Conservation (phyloP, 129 eudicot genomes). For the Flaveria ramosissima region DNA sequence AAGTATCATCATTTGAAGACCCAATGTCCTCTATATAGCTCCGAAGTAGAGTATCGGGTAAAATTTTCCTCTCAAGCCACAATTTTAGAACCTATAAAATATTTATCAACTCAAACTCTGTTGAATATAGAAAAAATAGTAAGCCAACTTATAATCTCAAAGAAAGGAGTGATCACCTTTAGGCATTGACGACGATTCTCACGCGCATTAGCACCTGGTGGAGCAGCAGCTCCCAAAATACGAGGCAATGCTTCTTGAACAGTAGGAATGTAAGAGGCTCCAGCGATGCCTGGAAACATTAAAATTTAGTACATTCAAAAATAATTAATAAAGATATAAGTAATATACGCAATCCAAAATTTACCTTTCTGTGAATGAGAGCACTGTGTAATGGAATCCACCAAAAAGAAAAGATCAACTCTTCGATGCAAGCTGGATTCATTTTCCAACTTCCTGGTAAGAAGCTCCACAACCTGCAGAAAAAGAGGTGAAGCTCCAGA, state of each 20-base stretch:
- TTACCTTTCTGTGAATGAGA: slow-evolving; percentile 89
- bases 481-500: neutral
- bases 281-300: slow-evolving; percentile 63
- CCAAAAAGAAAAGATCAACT: slow-evolving; percentile 85
- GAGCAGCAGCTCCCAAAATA: slow-evolving; percentile 82
- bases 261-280: slow-evolving; percentile 76
- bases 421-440: slow-evolving; percentile 76
- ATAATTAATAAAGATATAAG: neutral
- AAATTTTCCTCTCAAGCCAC: slow-evolving; percentile 84
- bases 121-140: neutral
- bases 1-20: slow-evolving; percentile 55
- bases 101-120: slow-evolving; percentile 24
- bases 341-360: neutral
- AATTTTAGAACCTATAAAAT: slow-evolving; percentile 57
- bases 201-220: slow-evolving; percentile 73
- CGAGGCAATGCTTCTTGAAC: slow-evolving; percentile 90
- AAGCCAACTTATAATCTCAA: slow-evolving; percentile 20
- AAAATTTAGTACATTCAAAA: slow-evolving; percentile 1
- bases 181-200: slow-evolving; percentile 87
- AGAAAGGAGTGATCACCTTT: slow-evolving; percentile 50
- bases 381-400: slow-evolving; percentile 92
- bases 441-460: slow-evolving; percentile 72
- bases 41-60: slow-evolving; percentile 69
- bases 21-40: slow-evolving; percentile 61
- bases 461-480: slow-evolving; percentile 88